Evolutionary conservation across 2,329 filamentous ascomycete species (phyloP).

Genomic region (Scytalidium lignicola): DNA sequence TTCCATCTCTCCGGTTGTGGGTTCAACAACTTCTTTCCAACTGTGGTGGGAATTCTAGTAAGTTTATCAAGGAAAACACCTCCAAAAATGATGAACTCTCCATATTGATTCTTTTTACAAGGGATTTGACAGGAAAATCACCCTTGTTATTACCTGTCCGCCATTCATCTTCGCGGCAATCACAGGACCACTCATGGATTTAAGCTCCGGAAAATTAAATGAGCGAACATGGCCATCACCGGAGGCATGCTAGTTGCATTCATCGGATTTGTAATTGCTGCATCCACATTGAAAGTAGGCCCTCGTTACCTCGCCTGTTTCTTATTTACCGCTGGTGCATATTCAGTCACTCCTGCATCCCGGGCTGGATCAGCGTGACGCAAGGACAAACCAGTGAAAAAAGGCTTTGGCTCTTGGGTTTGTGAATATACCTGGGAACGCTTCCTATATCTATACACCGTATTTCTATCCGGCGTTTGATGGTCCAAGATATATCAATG

Average conservation of each 20-base stretch:
- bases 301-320: conserved; percentile 29
- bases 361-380: conserved; percentile 19
- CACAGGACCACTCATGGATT: conserved; percentile 14
- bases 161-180: conserved; percentile 19
- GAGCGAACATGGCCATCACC: conserved; percentile 29
- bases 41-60: conserved; percentile 38
- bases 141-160: conserved; percentile 37
- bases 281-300: conserved; percentile 21
- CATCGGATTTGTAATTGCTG: conserved; percentile 26
- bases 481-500: conserved; percentile 27
- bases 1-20: conserved; percentile 37
- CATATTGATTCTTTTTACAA: neutral
- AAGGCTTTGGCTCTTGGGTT: conserved; percentile 15
- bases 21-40: conserved; percentile 40
- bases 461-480: conserved; percentile 22
- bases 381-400: conserved; percentile 15
- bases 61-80: neutral
- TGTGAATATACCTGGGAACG: conserved; percentile 13
- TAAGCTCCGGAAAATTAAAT: conserved; percentile 21
- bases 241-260: conserved; percentile 22
- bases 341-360: conserved; percentile 26
- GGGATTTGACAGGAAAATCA: conserved; percentile 38
- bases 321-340: conserved; percentile 27
- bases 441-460: conserved; percentile 15
- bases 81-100: neutral